Evolutionary conservation across 2,329 filamentous ascomycete genomes (phyloP).

Genomic region (Harringtonia aguacate): DNA sequence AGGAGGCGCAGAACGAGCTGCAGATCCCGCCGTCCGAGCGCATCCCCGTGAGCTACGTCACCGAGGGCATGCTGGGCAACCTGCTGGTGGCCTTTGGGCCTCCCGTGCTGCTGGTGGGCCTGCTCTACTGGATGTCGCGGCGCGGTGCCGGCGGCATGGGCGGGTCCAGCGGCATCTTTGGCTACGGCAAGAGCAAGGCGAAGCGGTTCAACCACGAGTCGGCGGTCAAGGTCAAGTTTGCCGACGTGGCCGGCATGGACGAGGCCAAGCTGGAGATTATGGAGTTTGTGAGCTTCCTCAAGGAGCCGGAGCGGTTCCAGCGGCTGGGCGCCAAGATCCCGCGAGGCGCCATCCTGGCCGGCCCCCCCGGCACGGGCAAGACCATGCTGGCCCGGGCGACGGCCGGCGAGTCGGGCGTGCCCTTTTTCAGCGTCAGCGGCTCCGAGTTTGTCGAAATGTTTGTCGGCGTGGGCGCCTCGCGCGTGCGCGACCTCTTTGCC

Average conservation of each 20-base stretch:
- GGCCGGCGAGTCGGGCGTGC: slow-evolving; percentile 90
- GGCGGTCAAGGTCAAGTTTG: slow-evolving; percentile 92
- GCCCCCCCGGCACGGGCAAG: slow-evolving; percentile 98
- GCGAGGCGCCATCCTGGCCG: slow-evolving; percentile 88
- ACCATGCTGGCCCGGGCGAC: slow-evolving; percentile 95
- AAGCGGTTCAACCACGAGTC: slow-evolving; percentile 98
- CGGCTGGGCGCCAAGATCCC: slow-evolving; percentile 96
- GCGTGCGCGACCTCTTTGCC: slow-evolving; percentile 88
- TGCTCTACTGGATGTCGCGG: slow-evolving; percentile 68
- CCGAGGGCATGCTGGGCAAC: slow-evolving; percentile 63
- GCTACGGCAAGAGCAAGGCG: slow-evolving; percentile 89
- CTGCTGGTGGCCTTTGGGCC: slow-evolving; percentile 73
- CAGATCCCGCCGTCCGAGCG: slow-evolving; percentile 78
- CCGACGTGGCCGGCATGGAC: slow-evolving; percentile 95
- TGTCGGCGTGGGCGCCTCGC: slow-evolving; percentile 91
- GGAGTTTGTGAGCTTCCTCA: slow-evolving; percentile 97
- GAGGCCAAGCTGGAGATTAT: slow-evolving; percentile 98
- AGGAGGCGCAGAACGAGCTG: slow-evolving; percentile 79
- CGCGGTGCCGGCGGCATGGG: slow-evolving; percentile 54
- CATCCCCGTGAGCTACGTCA: slow-evolving; percentile 82
- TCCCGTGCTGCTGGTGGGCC: slow-evolving; percentile 74
- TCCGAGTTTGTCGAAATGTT: slow-evolving; percentile 99
- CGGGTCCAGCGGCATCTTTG: slow-evolving; percentile 71
- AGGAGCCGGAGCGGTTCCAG: slow-evolving; percentile 86
- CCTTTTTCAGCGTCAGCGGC: slow-evolving; percentile 96